Conservation (phyloP, 257 asterid genomes). For the Orobanche coerulescens region DNA sequence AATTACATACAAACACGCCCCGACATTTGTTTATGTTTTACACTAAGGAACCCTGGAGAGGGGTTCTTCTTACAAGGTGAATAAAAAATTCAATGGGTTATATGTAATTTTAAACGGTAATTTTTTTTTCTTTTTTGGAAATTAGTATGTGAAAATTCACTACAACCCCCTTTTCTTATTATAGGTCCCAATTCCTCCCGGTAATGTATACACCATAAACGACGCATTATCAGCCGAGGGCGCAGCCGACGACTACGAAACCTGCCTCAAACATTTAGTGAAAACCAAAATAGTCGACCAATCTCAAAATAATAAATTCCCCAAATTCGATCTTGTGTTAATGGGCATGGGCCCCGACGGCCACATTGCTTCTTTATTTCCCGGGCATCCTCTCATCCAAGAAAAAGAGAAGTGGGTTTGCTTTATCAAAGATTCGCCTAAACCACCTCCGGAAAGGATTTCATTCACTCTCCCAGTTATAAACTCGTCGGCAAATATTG, state of each 20-base stretch:
- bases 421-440: slow-evolving; percentile 83
- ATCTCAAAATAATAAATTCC: slow-evolving; percentile 53
- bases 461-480: slow-evolving; percentile 85
- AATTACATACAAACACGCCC: background rate
- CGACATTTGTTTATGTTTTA: background rate
- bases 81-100: background rate
- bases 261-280: slow-evolving; percentile 68
- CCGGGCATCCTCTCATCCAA: slow-evolving; percentile 68
- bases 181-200: slow-evolving; percentile 81
- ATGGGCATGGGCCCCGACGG: slow-evolving; percentile 99
- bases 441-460: slow-evolving; percentile 89
- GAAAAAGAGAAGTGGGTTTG: slow-evolving; percentile 76
- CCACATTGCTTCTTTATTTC: slow-evolving; percentile 86
- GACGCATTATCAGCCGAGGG: slow-evolving; percentile 82
- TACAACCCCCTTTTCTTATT: slow-evolving; percentile 4
- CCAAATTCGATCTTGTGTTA: slow-evolving; percentile 82
- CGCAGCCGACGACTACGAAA: slow-evolving; percentile 91
- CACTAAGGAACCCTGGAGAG: background rate
- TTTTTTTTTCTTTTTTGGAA: too few relatives aligned
- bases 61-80: background rate
- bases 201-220: slow-evolving; percentile 70
- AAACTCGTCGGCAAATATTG: slow-evolving; percentile 68
- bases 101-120: too few relatives aligned
- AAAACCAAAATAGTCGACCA: slow-evolving; percentile 37
- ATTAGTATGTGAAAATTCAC: background rate